Percentiles rank a stretch among this genome's conserved stretches.
Evolutionary conservation across 208 protist genomes (phyloP).

Genomic region (Lotmaria passim): DNA sequence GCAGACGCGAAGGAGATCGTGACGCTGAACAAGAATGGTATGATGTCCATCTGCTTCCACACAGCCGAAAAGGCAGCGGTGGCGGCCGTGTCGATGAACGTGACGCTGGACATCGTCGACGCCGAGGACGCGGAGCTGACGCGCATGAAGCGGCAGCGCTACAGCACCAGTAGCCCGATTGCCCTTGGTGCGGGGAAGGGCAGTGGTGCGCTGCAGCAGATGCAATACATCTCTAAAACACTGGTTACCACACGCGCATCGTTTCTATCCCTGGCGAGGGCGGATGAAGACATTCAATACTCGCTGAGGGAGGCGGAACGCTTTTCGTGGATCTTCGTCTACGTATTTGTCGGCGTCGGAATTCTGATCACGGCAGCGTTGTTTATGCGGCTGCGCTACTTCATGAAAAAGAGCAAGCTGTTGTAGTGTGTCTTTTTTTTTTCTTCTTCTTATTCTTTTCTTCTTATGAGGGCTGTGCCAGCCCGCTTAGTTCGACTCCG

Average conservation of each 20-base stretch:
- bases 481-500: no score
- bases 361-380: constrained; percentile 31
- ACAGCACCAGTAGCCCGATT: constrained; percentile 68
- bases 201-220: constrained; percentile 66
- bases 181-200: constrained; percentile 57
- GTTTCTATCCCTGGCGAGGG: constrained; percentile 30
- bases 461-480: no score
- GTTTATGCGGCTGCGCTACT: constrained; percentile 48
- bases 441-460: neutral
- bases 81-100: constrained; percentile 58
- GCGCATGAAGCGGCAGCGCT: constrained; percentile 66
- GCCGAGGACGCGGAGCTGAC: constrained; percentile 76
- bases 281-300: constrained; percentile 57
- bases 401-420: constrained; percentile 28
- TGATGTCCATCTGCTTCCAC: constrained; percentile 79
- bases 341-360: constrained; percentile 49
- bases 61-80: constrained; percentile 37
- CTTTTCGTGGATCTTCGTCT: constrained; percentile 52
- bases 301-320: constrained; percentile 53
- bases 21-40: constrained; percentile 32
- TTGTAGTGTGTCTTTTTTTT: neutral
- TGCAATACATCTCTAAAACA: constrained; percentile 62
- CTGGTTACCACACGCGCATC: constrained; percentile 34
- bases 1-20: constrained; percentile 62
- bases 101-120: constrained; percentile 68